Evolutionary conservation across 2,329 filamentous ascomycete species (phyloP).

Genomic region (Ophiocordyceps unilateralis): DNA sequence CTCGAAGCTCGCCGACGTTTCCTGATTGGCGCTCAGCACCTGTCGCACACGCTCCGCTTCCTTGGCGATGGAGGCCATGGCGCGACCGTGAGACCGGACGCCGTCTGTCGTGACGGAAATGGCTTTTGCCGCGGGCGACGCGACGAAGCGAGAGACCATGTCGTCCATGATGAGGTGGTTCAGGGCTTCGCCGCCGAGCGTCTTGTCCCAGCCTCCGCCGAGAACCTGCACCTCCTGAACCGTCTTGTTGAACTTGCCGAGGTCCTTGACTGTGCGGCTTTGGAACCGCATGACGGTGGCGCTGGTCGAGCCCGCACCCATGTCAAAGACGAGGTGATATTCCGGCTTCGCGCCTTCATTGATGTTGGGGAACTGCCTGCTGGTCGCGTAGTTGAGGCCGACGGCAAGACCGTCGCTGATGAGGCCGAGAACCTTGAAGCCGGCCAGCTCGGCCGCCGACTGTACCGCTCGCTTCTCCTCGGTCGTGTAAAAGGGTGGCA

Average conservation of each 20-base stretch:
- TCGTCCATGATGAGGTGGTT: slow-evolving; percentile 81
- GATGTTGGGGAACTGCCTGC: slow-evolving; percentile 71
- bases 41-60: slow-evolving; percentile 78
- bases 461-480: slow-evolving; percentile 81
- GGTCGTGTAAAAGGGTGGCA: slow-evolving; percentile 76
- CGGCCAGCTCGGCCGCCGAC: slow-evolving; percentile 72
- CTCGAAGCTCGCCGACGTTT: slow-evolving; percentile 69
- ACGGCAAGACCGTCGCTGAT: slow-evolving; percentile 85
- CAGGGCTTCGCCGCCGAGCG: slow-evolving; percentile 75
- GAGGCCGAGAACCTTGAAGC: slow-evolving; percentile 67
- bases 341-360: slow-evolving; percentile 75
- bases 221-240: slow-evolving; percentile 86
- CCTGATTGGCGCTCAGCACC: slow-evolving; percentile 80
- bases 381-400: slow-evolving; percentile 87
- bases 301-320: slow-evolving; percentile 90
- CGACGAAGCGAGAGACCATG: slow-evolving; percentile 66
- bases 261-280: slow-evolving; percentile 72
- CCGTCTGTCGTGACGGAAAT: slow-evolving; percentile 41
- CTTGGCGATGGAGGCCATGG: slow-evolving; percentile 81
- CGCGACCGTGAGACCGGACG: slow-evolving; percentile 61
- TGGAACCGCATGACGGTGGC: slow-evolving; percentile 85
- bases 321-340: slow-evolving; percentile 87
- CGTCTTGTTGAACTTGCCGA: slow-evolving; percentile 90
- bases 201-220: slow-evolving; percentile 75
- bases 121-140: slow-evolving; percentile 50